Evolutionary conservation across 805 yeast species (phyloP), one percentile per base, ranked within the genome.

Genomic region (Sugiyamaella qingdaonensis): DNA sequence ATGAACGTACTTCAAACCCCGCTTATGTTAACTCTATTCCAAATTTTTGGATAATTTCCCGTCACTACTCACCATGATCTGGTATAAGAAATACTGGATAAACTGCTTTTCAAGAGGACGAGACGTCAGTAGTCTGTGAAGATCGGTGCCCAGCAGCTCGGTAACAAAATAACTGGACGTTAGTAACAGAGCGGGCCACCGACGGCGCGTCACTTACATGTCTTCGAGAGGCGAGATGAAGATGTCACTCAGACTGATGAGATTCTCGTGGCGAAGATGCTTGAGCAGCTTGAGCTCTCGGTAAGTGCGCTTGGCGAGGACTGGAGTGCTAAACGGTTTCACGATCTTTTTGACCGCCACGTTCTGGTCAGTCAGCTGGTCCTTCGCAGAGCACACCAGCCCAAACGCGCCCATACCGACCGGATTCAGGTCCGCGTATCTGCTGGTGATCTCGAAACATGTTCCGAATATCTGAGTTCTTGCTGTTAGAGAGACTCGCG

Each of bases 391-490:
- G 68, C 99, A 94, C 37, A 94, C 99, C 16, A 94, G 78, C 4
- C 99, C 99, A 68, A 94, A 94, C 7, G 99, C 99, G 24, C 99
- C 99, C 99, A 94, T 94, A 0, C 99, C 99, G 48, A 94, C 97
- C 1, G 99, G 99, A 65, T 90, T 92, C 57, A 94, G 78, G 66
- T 92, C 96, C 2, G 88, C 80, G 73, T 94, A 94, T 59, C 97
- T 74, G 64, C 81, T 49, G 11, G 97, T 91, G 58, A 90, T 88
- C 70, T 91, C 97, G 67, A 91, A 91, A 44, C 91, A 92, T 1
- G 98, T 91, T 48, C 97, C 97, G 65, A 91, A 91, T 57, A 91
- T 91, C 69, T 91, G 96, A 8, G 95, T 88, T 73, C 96, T 80
- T 13, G 39, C 39, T n/a, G 39, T 34, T 34, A 34, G 39, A 10